phyloP scores from a whole-genome alignment of 768 basidiomycete species.

The Kwoniella mangroviensis region DNA sequence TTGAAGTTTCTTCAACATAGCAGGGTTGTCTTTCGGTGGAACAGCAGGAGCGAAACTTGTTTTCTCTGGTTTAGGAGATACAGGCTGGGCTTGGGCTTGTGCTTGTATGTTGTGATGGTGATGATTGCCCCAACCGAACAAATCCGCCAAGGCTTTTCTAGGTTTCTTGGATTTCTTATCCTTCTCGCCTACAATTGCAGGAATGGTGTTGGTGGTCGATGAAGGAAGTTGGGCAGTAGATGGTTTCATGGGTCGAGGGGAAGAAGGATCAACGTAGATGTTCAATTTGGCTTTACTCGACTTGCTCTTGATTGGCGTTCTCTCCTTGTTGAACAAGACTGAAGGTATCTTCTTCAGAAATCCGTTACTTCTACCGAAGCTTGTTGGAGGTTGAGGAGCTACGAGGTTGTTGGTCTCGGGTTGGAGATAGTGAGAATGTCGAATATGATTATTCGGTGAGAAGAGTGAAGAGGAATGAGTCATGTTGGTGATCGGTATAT shows the following conservation, averaged over 20 bases:
- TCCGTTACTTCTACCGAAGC: constrained; percentile 16
- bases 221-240: constrained; percentile 6
- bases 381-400: constrained; percentile 12
- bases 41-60: constrained; percentile 22
- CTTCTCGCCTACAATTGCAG: constrained; percentile 14
- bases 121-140: constrained; percentile 46
- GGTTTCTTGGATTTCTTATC: constrained; percentile 37
- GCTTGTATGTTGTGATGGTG: not conserved
- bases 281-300: constrained; percentile 15
- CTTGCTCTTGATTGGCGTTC: constrained; percentile 27
- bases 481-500: constrained; percentile 16
- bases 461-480: constrained; percentile 24
- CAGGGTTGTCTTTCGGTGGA: constrained; percentile 29
- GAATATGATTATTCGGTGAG: constrained; percentile 27
- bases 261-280: constrained; percentile 16
- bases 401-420: constrained; percentile 18
- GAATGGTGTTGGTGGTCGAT: not conserved
- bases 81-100: constrained; percentile 4
- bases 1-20: constrained; percentile 26
- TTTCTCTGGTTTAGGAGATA: constrained; percentile 4
- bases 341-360: constrained; percentile 46
- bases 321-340: constrained; percentile 37
- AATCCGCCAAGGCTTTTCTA: constrained; percentile 43
- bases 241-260: constrained; percentile 6
- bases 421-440: constrained; percentile 35